Base-by-base conservation (phyloP, 2,329 filamentous ascomycete genomes). In the Onygenales sp. region DNA sequence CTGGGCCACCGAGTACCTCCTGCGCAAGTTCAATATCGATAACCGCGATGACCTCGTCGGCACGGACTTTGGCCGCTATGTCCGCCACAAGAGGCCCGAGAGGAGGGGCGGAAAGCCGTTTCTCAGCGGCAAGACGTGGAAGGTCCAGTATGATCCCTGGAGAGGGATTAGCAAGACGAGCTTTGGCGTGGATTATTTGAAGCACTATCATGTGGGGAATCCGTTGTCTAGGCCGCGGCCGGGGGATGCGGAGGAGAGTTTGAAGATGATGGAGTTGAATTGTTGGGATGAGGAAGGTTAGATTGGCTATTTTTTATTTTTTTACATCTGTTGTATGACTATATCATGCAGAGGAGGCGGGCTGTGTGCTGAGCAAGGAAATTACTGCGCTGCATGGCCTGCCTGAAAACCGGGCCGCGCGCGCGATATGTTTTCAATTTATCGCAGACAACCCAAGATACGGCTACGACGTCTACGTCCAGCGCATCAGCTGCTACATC, bases 11-110 rank as follows among this genome's bases (percentile, higher is more conserved):
- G 64, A 65, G 2, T 79, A 73, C 56, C 62, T 80, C 2, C 63
- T 78, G 36, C 65, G 70, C 32, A 80, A 79, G 57, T 80, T 76
- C 65, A 77, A 78, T 52, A 78, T 80, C 54, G 68, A 75, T 52
- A 68, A 75, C 46, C 59, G 62, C 10, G 69, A 68, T 42, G 73
- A 77, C 51, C 60, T 77, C 3, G 68, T 77, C 0, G 77, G 75
- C 6, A 77, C 74, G 33, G 70, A 70, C 21, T 78, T 79, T 62
- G 73, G 70, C 4, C 68, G 70, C 40, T 80, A 76, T 74, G 70
- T 76, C 3, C 63, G 68, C 39, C 76, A 74, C 50, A 74, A 74
- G 54, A 68, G 67, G 31, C 75, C 77, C 2, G 70, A 75, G 52
- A 64, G 70, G 27, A 64, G 76, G 3, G 74, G 74, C n/a, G 74